These are phyloP conservation scores for Actinidia polygama DNA, from an alignment of 179 eudicot species.

Conservation along the genomic window DNA sequence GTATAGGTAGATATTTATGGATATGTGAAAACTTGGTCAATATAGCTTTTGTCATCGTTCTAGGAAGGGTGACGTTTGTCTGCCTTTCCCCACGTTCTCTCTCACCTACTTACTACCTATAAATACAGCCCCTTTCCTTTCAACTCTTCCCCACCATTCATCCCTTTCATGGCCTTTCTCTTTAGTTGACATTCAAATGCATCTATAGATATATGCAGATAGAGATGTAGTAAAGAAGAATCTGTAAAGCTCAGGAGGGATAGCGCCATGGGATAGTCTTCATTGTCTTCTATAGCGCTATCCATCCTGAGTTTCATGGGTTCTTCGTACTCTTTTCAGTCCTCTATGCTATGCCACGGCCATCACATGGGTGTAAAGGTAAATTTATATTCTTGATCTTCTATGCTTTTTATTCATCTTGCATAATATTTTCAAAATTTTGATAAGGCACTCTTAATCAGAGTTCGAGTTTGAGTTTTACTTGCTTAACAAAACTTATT, in stretches of 20 bases:
- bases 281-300: slow-evolving; percentile 21
- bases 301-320: slow-evolving; percentile 46
- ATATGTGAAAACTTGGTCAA: slow-evolving; percentile 10
- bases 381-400: neutral
- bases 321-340: slow-evolving; percentile 15
- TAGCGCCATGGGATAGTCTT: slow-evolving; percentile 48
- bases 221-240: slow-evolving; percentile 6
- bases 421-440: neutral
- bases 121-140: slow-evolving; percentile 11
- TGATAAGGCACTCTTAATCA: neutral
- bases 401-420: neutral
- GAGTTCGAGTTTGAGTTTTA: neutral
- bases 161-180: slow-evolving; percentile 1
- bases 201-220: neutral
- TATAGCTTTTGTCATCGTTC: neutral
- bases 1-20: no score
- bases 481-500: no score
- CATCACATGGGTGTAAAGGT: neutral
- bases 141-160: neutral
- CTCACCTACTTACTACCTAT: neutral
- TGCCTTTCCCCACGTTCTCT: neutral
- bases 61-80: neutral
- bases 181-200: neutral
- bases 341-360: neutral
- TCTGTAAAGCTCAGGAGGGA: slow-evolving; percentile 91